Evolutionary conservation across 331 rosid species (phyloP), one percentile per base, ranked within the genome.

Genomic region (Erythrophleum ivorense): DNA sequence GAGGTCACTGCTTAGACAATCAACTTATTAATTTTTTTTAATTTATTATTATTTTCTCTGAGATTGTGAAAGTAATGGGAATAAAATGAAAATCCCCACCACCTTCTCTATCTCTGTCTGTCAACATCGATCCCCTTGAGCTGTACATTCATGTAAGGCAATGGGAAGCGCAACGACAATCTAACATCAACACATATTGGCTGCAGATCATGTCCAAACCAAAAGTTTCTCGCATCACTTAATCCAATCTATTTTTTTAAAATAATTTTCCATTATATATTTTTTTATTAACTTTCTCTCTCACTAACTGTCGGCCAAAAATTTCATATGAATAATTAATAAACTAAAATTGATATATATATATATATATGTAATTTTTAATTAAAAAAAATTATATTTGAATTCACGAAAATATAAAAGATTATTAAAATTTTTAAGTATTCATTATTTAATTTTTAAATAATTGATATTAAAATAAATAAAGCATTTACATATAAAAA

Each of bases 1-100:
- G 85, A 73, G 67, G 83, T 78, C 85, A 67, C 45, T 60, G 78
- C 84, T 81, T 78, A 78, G 77, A 50, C 76, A 72, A 85, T 78
- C 78, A 74, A 60, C 11, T 18, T 19, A 59, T 10, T 9, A 10
- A 21, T 50, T 18, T n/a, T n/a, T n/a, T 60, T 33, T 40, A 15
- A 33, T 24, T 15, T 66, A 6, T 49, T 9, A 5, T 18, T 41
- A 5, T 0, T 9, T 7, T 46, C 12, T 11, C 53, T 68, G 74
- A 11, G 77, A 80, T 50, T 76, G 12, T 5, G 80, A 60, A 31
- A 76, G 68, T 14, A 46, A 12, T 40, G 41, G 62, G 48, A 19
- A 43, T 9, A n/a, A 49, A 77, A 62, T 31, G 29, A 8, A 64
- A 64, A 46, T 55, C 57, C 59, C 49, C 83, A 31, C 33, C 57